These are phyloP conservation scores for Sarocladiaceae sp. DNA, from an alignment of 2,329 filamentous ascomycete genomes.

Conservation along the genomic window DNA sequence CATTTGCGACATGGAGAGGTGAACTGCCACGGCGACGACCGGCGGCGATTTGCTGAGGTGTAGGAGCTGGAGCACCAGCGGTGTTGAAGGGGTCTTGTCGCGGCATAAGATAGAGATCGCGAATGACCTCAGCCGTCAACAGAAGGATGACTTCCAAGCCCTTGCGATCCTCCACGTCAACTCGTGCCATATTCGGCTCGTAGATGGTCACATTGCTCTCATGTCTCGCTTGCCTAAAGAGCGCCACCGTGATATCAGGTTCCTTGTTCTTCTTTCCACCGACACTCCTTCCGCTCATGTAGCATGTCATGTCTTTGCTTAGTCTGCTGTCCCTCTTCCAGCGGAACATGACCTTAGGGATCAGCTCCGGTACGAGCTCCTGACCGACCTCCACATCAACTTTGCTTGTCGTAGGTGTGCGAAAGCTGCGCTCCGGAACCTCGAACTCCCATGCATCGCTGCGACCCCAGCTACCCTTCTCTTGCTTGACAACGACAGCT, in stretches of 20 bases:
- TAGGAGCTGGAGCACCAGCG: slow-evolving; percentile 32
- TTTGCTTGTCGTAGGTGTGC: slow-evolving; percentile 70
- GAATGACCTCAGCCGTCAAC: slow-evolving; percentile 58
- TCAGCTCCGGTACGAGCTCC: slow-evolving; percentile 40
- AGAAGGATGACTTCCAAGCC: slow-evolving; percentile 81
- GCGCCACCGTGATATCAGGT: slow-evolving; percentile 90
- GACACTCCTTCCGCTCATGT: slow-evolving; percentile 73
- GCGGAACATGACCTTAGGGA: slow-evolving; percentile 73
- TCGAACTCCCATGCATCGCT: slow-evolving; percentile 87
- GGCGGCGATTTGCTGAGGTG: slow-evolving; percentile 16
- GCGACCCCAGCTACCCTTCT: slow-evolving; percentile 74
- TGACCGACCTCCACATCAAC: slow-evolving; percentile 69
- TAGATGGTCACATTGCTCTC: slow-evolving; percentile 75
- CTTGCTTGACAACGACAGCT: slow-evolving; percentile 65
- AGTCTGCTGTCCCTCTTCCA: slow-evolving; percentile 88
- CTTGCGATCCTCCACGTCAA: slow-evolving; percentile 92
- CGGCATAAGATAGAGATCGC: slow-evolving; percentile 60
- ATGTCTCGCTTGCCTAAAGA: slow-evolving; percentile 68
- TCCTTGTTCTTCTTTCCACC: slow-evolving; percentile 81
- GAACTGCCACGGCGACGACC: slow-evolving; percentile 12
- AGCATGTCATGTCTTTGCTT: slow-evolving; percentile 84
- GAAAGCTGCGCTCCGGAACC: slow-evolving; percentile 82
- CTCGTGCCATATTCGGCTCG: slow-evolving; percentile 83
- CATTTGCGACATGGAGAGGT: slow-evolving; percentile 24
- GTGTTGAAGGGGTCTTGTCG: slow-evolving; percentile 78